Base-by-base conservation (phyloP, 2,329 filamentous ascomycete species). In the Colletotrichum costaricense region DNA sequence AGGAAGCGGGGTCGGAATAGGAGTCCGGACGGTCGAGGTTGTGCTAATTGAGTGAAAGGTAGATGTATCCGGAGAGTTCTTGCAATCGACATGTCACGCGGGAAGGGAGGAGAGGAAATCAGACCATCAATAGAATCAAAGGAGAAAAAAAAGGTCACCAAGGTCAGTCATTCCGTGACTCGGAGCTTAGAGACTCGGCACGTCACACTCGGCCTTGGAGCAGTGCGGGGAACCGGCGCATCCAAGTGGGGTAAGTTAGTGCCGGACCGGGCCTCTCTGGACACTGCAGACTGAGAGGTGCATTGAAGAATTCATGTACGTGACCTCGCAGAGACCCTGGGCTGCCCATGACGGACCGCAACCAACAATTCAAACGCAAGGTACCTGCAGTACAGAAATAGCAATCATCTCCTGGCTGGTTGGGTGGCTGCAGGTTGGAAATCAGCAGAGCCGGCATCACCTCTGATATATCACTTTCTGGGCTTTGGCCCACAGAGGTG, bases 1-100 rank as follows among this genome's bases (percentile, higher is more conserved):
- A 57, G 54, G 65, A 57, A 46, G 60, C 62, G 73, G 65, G 54
- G 73, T 67, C 54, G 35, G 26, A 54, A 24, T 14, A 19, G 16
- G 8, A 55, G 49, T 30, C 28, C 63, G 35, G 26, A 38, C 33
- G 68, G 63, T 38, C 38, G 57, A 49, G n/a, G 54, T n/a, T n/a
- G 57, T n/a, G 19, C n/a, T 8, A 63, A 28, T 54, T 26, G 63
- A 19, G 5, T 14, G n/a, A 33, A 28, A 30, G 69, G 33, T 12
- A 22, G 12, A 14, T 55, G 35, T 28, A 58, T 16, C 2, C 57
- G 19, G n/a, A 46, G 22, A 9, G 24, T 63, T 54, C 52, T 58
- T 46, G 22, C n/a, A 24, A 59, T 55, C 3, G n/a, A 30, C 72
- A 72, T 74, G 24, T 67, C 68, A 52, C 26, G 38, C 9, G 24